phyloP scores from a whole-genome alignment of 805 yeast species.

The Kodamaea nitidulidarum region DNA sequence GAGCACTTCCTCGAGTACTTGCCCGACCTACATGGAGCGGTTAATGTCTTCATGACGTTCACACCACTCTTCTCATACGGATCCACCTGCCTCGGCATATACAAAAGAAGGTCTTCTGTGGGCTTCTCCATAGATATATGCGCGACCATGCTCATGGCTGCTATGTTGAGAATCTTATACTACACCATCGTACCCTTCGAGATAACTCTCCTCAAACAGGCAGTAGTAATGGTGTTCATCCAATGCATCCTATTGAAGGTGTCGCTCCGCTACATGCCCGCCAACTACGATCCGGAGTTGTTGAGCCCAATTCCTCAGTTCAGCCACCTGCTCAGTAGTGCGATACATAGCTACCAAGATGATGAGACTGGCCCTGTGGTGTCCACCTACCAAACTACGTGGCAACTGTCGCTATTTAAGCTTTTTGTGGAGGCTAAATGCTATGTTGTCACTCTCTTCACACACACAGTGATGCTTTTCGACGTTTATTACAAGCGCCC shows the following conservation, averaged over 20 bases:
- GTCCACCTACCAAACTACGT: not conserved
- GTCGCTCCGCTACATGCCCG: constrained; percentile 55
- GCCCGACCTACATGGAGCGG: constrained; percentile 47
- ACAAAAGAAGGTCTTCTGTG: constrained; percentile 55
- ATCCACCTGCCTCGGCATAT: constrained; percentile 69
- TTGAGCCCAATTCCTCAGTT: constrained; percentile 28
- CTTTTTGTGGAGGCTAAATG: constrained; percentile 2
- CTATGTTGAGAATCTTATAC: constrained; percentile 69
- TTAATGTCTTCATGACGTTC: constrained; percentile 65
- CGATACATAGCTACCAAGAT: not conserved
- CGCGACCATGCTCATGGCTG: constrained; percentile 81
- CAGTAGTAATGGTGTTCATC: constrained; percentile 78
- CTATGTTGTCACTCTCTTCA: constrained; percentile 6
- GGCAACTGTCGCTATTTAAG: not conserved
- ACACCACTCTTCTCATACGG: constrained; percentile 89
- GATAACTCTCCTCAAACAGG: constrained; percentile 70
- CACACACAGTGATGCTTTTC: constrained; percentile 50
- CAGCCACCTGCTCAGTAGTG: constrained; percentile 23
- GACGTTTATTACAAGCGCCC: constrained; percentile 69
- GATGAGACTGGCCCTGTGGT: not conserved
- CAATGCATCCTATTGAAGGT: constrained; percentile 63
- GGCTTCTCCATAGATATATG: constrained; percentile 93
- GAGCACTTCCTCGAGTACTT: constrained; percentile 21
- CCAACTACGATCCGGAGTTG: constrained; percentile 30
- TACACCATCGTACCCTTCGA: constrained; percentile 81